These are phyloP conservation scores for Xylaria sp. DNA, from an alignment of 2,329 filamentous ascomycete species.

Conservation along the genomic window DNA sequence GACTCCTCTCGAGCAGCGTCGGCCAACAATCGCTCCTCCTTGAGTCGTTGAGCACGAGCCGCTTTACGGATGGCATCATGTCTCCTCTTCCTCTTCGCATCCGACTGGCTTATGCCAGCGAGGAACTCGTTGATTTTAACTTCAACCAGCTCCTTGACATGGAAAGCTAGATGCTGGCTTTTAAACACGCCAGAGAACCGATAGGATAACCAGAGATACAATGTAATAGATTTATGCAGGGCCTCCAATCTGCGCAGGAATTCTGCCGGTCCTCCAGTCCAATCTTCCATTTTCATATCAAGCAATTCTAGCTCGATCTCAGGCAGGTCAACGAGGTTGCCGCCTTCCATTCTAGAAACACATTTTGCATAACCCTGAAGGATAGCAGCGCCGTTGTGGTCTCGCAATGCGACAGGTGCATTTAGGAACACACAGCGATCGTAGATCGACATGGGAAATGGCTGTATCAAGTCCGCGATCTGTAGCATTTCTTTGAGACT, in stretches of 20 bases:
- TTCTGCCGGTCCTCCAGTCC: slow-evolving; percentile 54
- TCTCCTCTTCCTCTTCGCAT: slow-evolving; percentile 52
- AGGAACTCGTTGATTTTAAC: slow-evolving; percentile 75
- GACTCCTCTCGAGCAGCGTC: slow-evolving; percentile 29
- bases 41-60: slow-evolving; percentile 33
- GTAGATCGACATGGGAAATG: slow-evolving; percentile 72
- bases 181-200: slow-evolving; percentile 84
- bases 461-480: slow-evolving; percentile 80
- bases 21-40: slow-evolving; percentile 43
- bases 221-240: slow-evolving; percentile 83
- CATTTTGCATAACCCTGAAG: slow-evolving; percentile 74
- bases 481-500: slow-evolving; percentile 69
- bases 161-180: slow-evolving; percentile 78
- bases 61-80: slow-evolving; percentile 41
- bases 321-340: slow-evolving; percentile 76
- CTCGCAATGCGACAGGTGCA: slow-evolving; percentile 72
- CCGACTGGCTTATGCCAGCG: slow-evolving; percentile 63
- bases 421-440: slow-evolving; percentile 82
- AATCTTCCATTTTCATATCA: slow-evolving; percentile 66
- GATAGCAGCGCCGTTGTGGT: slow-evolving; percentile 59
- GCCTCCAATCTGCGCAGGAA: slow-evolving; percentile 78
- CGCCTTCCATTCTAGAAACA: slow-evolving; percentile 74
- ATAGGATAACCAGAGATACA: slow-evolving; percentile 95
- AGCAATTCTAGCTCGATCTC: slow-evolving; percentile 79
- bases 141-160: slow-evolving; percentile 83